These are phyloP conservation scores for Chalara sp. DNA, from an alignment of 2,329 filamentous ascomycete genomes.

Conservation along the genomic window DNA sequence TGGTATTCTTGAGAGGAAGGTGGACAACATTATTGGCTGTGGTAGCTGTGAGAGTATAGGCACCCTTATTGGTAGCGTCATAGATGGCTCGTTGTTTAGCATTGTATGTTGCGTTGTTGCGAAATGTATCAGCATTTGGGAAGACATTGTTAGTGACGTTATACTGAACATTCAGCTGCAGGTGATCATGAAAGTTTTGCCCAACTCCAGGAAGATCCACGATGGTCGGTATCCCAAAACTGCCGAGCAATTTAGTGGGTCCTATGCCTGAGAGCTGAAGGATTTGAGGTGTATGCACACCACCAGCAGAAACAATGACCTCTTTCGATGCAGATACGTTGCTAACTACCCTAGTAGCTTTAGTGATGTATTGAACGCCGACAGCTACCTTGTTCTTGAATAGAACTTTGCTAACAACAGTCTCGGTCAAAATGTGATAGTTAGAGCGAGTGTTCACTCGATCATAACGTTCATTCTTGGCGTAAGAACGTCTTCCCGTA, in stretches of 20 bases:
- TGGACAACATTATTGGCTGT: conserved; percentile 23
- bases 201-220: neutral
- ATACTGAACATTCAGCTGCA: neutral
- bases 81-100: neutral
- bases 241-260: conserved; percentile 8
- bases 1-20: conserved; percentile 16
- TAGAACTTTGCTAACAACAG: neutral
- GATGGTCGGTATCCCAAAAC: neutral
- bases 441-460: neutral
- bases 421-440: neutral
- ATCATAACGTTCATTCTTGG: neutral
- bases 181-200: neutral
- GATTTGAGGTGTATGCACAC: neutral
- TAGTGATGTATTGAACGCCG: neutral
- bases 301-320: neutral
- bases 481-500: neutral
- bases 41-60: conserved; percentile 12
- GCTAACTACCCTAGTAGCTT: neutral
- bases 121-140: neutral
- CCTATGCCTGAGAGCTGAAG: conserved; percentile 8
- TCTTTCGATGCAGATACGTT: neutral
- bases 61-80: neutral
- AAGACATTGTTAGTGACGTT: neutral
- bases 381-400: neutral
- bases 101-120: neutral